Conservation (phyloP, 1,284 basidiomycete species). For the Ganoderma lucidum region DNA sequence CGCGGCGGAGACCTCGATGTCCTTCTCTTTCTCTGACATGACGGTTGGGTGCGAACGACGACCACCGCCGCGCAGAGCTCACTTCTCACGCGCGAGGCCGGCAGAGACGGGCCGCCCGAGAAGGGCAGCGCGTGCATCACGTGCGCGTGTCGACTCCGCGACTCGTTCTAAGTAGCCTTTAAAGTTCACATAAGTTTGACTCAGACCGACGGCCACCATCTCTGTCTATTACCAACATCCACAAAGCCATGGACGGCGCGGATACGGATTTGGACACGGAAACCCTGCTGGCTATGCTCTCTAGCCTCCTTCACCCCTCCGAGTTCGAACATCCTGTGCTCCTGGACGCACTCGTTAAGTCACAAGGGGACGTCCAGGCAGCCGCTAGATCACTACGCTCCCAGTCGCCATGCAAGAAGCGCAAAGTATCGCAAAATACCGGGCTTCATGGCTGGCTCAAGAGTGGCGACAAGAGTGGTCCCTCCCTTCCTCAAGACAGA, state of each 20-base stretch:
- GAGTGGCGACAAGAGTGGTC: background rate
- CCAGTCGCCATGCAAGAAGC: conserved; percentile 44
- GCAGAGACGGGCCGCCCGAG: background rate
- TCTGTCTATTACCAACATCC: background rate
- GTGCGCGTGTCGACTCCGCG: conserved; percentile 14
- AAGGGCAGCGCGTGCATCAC: conserved; percentile 8
- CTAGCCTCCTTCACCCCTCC: conserved; percentile 59
- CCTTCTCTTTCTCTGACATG: conserved; percentile 15
- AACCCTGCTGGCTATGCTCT: conserved; percentile 68
- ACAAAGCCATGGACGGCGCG: conserved; percentile 17
- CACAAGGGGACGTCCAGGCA: conserved; percentile 65
- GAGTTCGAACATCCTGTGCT: conserved; percentile 50
- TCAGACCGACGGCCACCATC: conserved; percentile 1
- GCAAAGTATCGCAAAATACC: conserved; percentile 46
- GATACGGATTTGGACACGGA: conserved; percentile 62
- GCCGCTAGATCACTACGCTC: conserved; percentile 54
- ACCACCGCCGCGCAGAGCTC: background rate
- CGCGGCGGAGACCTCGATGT: background rate
- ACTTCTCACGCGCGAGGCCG: background rate
- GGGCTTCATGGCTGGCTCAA: conserved; percentile 65
- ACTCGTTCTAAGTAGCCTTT: too few relatives aligned
- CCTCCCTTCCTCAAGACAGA: background rate
- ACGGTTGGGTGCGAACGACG: conserved; percentile 10
- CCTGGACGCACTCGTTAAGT: conserved; percentile 67
- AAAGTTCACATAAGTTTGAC: background rate